A percentile compares a stretch with the other conserved stretches of the same genome.
Evolutionary conservation across 1,284 basidiomycete species (phyloP).

Genomic region (Ganoderma multipileum): DNA sequence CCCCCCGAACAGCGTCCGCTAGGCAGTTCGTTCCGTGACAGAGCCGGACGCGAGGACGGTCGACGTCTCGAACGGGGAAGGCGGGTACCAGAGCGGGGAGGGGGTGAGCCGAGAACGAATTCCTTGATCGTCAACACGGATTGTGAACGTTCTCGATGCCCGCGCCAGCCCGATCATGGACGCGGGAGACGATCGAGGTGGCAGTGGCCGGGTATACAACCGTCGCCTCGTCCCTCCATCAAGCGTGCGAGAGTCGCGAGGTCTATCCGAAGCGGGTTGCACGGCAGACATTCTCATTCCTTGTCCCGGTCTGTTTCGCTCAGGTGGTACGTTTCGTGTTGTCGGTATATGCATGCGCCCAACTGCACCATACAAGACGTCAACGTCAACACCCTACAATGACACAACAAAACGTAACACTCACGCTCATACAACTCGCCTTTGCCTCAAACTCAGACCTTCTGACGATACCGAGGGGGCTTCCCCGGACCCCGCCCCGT

Average conservation of each 20-base stretch:
- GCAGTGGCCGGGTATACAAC: neutral
- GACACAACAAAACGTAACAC: constrained; percentile 15
- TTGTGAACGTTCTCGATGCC: neutral
- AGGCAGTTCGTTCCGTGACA: neutral
- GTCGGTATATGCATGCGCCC: neutral
- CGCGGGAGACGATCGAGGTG: neutral
- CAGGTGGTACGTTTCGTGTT: no score
- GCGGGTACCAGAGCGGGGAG: neutral
- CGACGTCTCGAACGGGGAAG: neutral
- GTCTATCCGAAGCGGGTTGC: neutral
- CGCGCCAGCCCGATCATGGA: neutral
- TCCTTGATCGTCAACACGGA: neutral
- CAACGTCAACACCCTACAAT: neutral
- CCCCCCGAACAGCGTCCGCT: neutral
- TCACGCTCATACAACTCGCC: no score
- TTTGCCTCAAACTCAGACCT: constrained; percentile 5
- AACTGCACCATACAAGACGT: neutral
- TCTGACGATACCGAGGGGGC: constrained; percentile 13
- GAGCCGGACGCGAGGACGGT: neutral
- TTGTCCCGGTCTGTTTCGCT: neutral
- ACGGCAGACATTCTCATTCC: neutral
- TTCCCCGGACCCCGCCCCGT: neutral
- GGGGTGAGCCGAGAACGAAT: neutral
- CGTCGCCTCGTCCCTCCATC: neutral
- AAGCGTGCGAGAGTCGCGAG: neutral